phyloP scores from a whole-genome alignment of 306 rosid species.

The Neltuma alba region DNA sequence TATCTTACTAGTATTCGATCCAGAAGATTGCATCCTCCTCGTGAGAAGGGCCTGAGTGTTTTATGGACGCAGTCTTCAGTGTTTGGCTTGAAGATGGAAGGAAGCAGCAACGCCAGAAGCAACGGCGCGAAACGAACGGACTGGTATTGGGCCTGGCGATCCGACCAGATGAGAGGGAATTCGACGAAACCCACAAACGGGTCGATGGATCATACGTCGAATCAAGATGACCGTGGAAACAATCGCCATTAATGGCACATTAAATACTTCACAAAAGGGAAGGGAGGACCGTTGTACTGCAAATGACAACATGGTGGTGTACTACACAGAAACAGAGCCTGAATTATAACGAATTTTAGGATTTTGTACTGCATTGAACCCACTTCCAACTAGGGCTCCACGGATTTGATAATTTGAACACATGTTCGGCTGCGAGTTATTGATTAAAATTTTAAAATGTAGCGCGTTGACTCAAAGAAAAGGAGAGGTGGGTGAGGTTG shows the following conservation, averaged over 20 bases:
- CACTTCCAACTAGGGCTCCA: constrained; percentile 22
- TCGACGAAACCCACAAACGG: not conserved
- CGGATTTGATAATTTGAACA: not conserved
- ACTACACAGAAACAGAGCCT: constrained; percentile 24
- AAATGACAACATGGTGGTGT: constrained; percentile 6
- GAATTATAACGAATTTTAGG: not conserved
- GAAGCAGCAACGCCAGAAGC: not conserved
- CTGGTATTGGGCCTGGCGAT: not conserved
- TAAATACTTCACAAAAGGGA: not conserved
- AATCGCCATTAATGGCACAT: not conserved
- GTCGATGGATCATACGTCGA: not conserved
- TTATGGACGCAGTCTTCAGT: not conserved
- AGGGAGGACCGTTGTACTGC: not conserved
- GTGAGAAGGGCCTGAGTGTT: not conserved
- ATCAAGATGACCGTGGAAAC: not conserved
- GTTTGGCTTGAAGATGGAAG: constrained; percentile 13
- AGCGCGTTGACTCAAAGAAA: constrained; percentile 21
- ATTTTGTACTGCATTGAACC: constrained; percentile 45
- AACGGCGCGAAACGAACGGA: not conserved
- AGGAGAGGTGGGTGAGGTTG: constrained; percentile 14
- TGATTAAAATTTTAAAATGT: not conserved
- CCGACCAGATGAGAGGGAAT: constrained; percentile 9
- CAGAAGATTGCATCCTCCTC: constrained; percentile 30
- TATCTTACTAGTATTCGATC: constrained; percentile 32
- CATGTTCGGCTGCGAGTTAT: constrained; percentile 21